phyloP scores from a whole-genome alignment of 192 early-diverging fungal species.

The Podila horticola region DNA sequence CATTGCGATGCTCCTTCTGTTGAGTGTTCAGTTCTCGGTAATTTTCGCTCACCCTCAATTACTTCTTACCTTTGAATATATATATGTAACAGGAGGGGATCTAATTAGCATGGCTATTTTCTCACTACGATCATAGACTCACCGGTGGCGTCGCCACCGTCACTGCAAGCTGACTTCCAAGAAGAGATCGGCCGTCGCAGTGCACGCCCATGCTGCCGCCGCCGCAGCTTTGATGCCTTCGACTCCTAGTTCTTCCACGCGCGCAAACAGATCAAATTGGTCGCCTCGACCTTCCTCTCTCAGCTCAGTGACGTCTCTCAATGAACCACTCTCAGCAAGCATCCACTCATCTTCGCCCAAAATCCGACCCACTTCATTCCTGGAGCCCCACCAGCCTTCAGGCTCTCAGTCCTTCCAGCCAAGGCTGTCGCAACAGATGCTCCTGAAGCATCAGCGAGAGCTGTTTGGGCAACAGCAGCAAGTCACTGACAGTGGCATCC shows the following conservation, averaged over 20 bases:
- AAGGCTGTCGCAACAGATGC: too few relatives aligned
- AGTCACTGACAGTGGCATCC: too few relatives aligned
- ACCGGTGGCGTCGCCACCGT: constrained; percentile 23
- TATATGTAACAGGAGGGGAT: neutral
- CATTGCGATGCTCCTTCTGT: neutral
- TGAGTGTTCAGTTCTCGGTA: constrained; percentile 29
- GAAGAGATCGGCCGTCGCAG: neutral
- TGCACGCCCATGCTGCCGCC: constrained; percentile 13
- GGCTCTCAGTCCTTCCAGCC: neutral
- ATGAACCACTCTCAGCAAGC: neutral
- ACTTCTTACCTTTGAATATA: neutral
- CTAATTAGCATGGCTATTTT: neutral
- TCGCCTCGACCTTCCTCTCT: neutral
- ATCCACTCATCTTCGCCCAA: constrained; percentile 8
- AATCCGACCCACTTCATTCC: constrained; percentile 4
- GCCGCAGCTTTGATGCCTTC: constrained; percentile 6
- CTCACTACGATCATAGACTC: neutral
- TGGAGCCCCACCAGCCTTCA: constrained; percentile 30
- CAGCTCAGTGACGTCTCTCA: neutral
- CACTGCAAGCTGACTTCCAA: constrained; percentile 8
- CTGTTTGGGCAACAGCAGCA: too few relatives aligned
- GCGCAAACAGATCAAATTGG: neutral
- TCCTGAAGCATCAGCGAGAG: too few relatives aligned
- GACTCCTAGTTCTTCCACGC: neutral
- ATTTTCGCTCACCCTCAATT: neutral